Evolutionary conservation across 768 basidiomycete genomes (phyloP), one percentile per base, ranked within the genome.

Genomic region (Xerocomellus amylosporus): DNA sequence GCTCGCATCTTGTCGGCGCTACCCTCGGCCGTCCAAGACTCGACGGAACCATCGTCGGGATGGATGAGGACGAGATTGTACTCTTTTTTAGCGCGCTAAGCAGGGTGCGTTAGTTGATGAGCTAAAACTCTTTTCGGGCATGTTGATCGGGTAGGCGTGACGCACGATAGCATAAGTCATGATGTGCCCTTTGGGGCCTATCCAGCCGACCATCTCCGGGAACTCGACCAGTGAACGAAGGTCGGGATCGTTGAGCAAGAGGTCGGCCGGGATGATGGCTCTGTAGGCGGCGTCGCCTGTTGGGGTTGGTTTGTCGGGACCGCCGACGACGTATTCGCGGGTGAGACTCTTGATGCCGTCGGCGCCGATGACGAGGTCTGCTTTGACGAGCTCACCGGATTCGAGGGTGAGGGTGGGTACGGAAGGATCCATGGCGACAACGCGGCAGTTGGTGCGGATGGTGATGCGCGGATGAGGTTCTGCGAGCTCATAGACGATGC

Each of bases 201-300:
- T 79, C 86, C 86, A 87, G 0, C 73, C 75, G 0, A 78, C 79
- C 74, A 81, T 78, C 51, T 82, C 78, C 0, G 78, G 72, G 1
- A 61, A 66, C 14, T 86, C 82, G 0, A 85, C 74, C 13, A 87
- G 70, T 2, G 64, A 52, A 53, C 67, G 73, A 26, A 87, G 72
- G 7, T 82, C 80, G 0, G 80, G 80, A 56, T 87, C 81, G 10
- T 64, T 61, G 12, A 81, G 51, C 64, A 86, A 70, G 1, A 71
- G 43, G 36, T 63, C 70, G 0, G 81, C 73, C 3, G 79, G 72
- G 34, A 87, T 71, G 28, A 78, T 71, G 5, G 81, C 80, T 46
- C 85, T 77, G 60, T 84, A 87, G 0, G 83, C 85, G 0, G 82
- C 79, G 59, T 87, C 84, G 0, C 84, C 86, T 0, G 86, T 86